A percentile compares a stretch with the other conserved stretches of the same genome.
phyloP scores from a whole-genome alignment of 768 basidiomycete species.

The Podaxis rugospora region DNA sequence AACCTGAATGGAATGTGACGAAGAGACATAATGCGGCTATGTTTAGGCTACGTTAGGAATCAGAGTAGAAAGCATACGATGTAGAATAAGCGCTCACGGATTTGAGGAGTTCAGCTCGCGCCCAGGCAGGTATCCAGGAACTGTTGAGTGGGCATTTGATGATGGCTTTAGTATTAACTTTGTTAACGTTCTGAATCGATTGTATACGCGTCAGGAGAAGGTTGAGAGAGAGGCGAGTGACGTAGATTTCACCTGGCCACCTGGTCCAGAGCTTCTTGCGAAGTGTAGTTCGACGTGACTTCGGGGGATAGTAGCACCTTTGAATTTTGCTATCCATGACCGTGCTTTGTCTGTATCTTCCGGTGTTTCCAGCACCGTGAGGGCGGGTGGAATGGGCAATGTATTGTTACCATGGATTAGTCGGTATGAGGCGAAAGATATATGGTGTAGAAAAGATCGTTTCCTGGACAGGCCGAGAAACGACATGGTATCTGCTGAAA shows the following conservation, averaged over 20 bases:
- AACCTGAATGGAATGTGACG: slow-evolving; percentile 62
- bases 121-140: slow-evolving; percentile 71
- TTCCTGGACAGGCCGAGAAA: background rate
- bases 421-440: background rate
- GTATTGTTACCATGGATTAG: background rate
- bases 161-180: slow-evolving; percentile 81
- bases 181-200: slow-evolving; percentile 70
- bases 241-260: slow-evolving; percentile 59
- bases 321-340: slow-evolving; percentile 52
- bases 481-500: background rate
- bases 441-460: background rate
- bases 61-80: background rate
- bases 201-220: background rate
- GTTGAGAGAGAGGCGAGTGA: background rate
- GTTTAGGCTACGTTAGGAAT: background rate
- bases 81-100: slow-evolving; percentile 26
- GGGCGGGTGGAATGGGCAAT: slow-evolving; percentile 1
- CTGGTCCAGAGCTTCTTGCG: slow-evolving; percentile 79
- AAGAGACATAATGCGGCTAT: slow-evolving; percentile 65
- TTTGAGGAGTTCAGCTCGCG: slow-evolving; percentile 44
- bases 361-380: slow-evolving; percentile 17
- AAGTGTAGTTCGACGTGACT: slow-evolving; percentile 59
- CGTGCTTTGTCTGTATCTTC: slow-evolving; percentile 45
- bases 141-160: slow-evolving; percentile 54
- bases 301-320: slow-evolving; percentile 39